A percentile compares a stretch with the other conserved stretches of the same genome.
phyloP scores from a whole-genome alignment of 441 rosid genomes.

The Omphalea diandra region DNA sequence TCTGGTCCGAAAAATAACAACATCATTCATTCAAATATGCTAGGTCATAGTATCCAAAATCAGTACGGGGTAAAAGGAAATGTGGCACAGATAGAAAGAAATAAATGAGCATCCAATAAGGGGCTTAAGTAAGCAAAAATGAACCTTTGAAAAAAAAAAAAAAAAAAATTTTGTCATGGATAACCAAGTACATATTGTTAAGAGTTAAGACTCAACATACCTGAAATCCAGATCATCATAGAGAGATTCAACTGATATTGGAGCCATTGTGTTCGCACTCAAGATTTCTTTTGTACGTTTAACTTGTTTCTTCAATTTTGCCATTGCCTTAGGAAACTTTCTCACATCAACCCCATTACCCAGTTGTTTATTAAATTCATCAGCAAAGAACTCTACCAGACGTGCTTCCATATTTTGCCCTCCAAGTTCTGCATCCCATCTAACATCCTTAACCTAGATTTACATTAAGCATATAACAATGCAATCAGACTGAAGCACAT shows the following conservation, averaged over 20 bases:
- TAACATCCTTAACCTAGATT: conserved; percentile 90
- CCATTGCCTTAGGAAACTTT: conserved; percentile 90
- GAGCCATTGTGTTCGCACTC: conserved; percentile 89
- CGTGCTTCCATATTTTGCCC: conserved; percentile 87
- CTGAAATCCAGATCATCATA: conserved; percentile 94
- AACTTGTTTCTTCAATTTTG: conserved; percentile 95
- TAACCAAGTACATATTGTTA: background rate
- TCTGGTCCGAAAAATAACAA: background rate
- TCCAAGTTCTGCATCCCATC: conserved; percentile 95
- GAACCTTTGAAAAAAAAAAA: background rate
- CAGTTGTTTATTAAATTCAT: conserved; percentile 86
- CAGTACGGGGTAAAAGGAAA: background rate
- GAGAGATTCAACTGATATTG: conserved; percentile 91
- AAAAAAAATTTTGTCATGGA: background rate
- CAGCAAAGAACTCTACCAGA: conserved; percentile 85
- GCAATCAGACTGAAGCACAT: background rate
- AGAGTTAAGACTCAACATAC: conserved; percentile 34
- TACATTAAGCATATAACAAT: conserved; percentile 18
- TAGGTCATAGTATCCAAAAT: background rate
- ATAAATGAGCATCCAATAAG: background rate
- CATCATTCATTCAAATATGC: background rate
- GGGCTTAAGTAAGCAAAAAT: background rate
- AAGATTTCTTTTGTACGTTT: conserved; percentile 97
- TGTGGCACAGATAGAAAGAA: background rate
- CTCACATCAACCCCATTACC: conserved; percentile 90